Evolutionary conservation across 1,284 basidiomycete genomes (phyloP).

Genomic region (Sporisorium sorghi): DNA sequence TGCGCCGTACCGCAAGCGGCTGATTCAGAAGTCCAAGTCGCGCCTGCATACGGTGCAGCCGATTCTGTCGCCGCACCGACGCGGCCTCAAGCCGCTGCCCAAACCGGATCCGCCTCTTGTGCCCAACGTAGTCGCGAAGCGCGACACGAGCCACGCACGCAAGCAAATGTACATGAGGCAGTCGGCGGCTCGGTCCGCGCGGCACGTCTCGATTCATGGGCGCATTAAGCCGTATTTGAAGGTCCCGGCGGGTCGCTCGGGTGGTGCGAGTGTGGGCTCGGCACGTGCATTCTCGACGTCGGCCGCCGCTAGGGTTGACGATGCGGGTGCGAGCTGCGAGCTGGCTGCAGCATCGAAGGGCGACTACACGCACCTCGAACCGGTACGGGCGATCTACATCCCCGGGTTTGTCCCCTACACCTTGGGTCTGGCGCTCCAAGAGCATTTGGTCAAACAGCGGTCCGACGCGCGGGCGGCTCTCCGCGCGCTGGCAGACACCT

Average conservation of each 20-base stretch:
- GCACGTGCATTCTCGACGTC: constrained; percentile 23
- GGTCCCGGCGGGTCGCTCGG: not conserved
- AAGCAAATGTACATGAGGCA: not conserved
- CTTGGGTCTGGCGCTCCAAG: constrained; percentile 62
- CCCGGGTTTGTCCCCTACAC: constrained; percentile 65
- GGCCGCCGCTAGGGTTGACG: not conserved
- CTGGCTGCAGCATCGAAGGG: constrained; percentile 22
- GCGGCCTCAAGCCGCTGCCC: not conserved
- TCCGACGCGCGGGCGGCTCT: constrained; percentile 71
- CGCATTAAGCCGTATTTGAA: not conserved
- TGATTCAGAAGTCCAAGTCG: not conserved
- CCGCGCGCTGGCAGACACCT: constrained; percentile 80
- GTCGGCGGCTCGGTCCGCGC: not conserved
- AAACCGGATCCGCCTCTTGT: not conserved
- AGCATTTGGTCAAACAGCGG: constrained; percentile 59
- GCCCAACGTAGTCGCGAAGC: too few species aligned
- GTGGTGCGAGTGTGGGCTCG: not conserved
- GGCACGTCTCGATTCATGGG: not conserved
- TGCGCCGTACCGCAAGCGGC: not conserved
- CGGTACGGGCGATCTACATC: constrained; percentile 48
- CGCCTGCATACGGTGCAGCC: constrained; percentile 7
- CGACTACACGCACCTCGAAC: constrained; percentile 29
- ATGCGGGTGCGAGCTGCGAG: constrained; percentile 12
- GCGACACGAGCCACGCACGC: not conserved
- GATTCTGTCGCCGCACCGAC: constrained; percentile 14